Conservation (phyloP, 1,284 basidiomycete species). For the Phellinidium pouzarii region DNA sequence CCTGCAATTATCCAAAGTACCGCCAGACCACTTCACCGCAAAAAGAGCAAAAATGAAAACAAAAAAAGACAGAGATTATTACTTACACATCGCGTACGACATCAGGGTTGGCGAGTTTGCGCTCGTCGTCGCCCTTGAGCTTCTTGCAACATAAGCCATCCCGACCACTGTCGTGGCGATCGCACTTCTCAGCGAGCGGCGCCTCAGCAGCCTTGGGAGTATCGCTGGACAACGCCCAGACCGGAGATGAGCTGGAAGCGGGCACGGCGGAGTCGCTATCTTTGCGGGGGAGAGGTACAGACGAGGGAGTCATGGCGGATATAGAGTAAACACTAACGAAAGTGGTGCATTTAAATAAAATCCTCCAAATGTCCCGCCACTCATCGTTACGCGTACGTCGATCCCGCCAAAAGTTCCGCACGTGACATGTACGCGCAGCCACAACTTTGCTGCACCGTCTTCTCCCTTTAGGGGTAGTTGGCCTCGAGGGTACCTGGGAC, state of each 20-base stretch:
- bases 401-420: too few relatives aligned
- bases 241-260: constrained; percentile 37
- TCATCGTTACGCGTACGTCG: too few relatives aligned
- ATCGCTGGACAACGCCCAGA: constrained; percentile 53
- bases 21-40: too few relatives aligned
- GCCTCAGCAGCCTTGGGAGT: constrained; percentile 30
- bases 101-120: constrained; percentile 78
- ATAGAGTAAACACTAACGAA: background rate
- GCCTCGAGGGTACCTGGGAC: too few relatives aligned
- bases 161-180: constrained; percentile 39
- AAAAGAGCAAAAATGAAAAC: background rate
- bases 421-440: too few relatives aligned
- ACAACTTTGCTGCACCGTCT: too few relatives aligned
- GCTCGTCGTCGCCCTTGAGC: constrained; percentile 68
- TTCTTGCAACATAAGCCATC: constrained; percentile 79
- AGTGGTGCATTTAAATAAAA: too few relatives aligned
- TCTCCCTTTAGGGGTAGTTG: too few relatives aligned
- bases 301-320: constrained; percentile 23
- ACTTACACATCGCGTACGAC: constrained; percentile 77
- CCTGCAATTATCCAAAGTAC: too few relatives aligned
- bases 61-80: constrained; percentile 1
- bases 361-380: too few relatives aligned
- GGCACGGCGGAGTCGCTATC: constrained; percentile 17
- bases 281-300: constrained; percentile 30
- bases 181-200: constrained; percentile 54